Evolutionary conservation across 768 basidiomycete species (phyloP), one percentile per base, ranked within the genome.

Genomic region (Amanita pseudoporphyria): DNA sequence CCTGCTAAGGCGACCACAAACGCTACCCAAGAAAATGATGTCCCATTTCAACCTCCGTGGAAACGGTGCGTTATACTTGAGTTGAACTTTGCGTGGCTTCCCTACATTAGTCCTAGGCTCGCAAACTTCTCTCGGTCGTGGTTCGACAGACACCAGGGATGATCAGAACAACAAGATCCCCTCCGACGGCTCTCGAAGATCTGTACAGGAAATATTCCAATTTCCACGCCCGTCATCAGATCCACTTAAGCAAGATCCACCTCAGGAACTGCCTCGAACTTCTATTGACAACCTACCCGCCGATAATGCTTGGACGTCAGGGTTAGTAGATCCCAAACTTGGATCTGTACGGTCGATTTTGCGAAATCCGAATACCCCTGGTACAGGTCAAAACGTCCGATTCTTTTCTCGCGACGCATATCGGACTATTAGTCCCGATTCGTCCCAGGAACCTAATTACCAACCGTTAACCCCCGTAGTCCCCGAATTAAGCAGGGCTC

Each of bases 311-410:
- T 18, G 32, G 9, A 12, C 38, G 1, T 16, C 38, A n/a, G 47
- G 37, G 38, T 10, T 48, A 7, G 13, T 12, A 9, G 38, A 72
- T 21, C 63, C 66, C 31, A 62, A 64, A 51, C 71, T 64, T 51
- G 73, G 72, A 46, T 85, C 84, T 10, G 70, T 83, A 5, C 77
- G 84, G 12, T 86, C 84, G 13, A 87, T 87, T 54, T 71, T 87
- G 22, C 81, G 82, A 36, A 79, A 82, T 53, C 76, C 74, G 3
- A 79, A 79, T 41, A 82, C 84, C 0, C 85, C 85, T 13, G 84
- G 81, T 3, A 84, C 83, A 9, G 84, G 85, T n/a, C 80, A 81
- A 60, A 86, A 79, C 52, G 85, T 87, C 36, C 79, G 85, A 5
- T 87, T 87, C 67, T 85, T 86, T 62, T 78, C 84, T 22, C 73